Conservation (phyloP, 768 basidiomycete species). For the Mycena haematopus region DNA sequence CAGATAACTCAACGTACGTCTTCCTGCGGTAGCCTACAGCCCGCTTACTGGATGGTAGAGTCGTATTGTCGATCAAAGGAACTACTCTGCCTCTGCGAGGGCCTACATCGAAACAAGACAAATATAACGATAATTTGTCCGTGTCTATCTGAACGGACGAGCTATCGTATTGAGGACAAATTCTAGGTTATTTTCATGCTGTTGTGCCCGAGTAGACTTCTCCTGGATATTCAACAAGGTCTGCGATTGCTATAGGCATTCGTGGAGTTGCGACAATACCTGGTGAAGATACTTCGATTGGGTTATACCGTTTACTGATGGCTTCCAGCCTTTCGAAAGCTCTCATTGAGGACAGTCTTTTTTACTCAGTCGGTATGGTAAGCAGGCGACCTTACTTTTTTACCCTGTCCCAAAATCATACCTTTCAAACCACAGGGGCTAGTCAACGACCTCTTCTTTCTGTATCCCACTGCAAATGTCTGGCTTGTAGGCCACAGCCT, state of each 20-base stretch:
- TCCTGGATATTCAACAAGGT: constrained; percentile 87
- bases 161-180: neutral
- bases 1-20: constrained; percentile 1
- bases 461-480: constrained; percentile 85
- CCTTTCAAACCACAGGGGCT: constrained; percentile 60
- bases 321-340: constrained; percentile 66
- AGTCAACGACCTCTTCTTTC: constrained; percentile 81
- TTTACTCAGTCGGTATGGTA: constrained; percentile 88
- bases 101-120: constrained; percentile 89
- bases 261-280: constrained; percentile 76
- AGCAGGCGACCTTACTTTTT: constrained; percentile 37
- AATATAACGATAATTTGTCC: constrained; percentile 86
- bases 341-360: constrained; percentile 87
- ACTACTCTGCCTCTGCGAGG: constrained; percentile 77
- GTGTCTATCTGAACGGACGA: constrained; percentile 18
- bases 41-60: constrained; percentile 62
- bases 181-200: constrained; percentile 77
- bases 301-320: neutral
- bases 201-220: constrained; percentile 89
- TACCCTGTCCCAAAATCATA: constrained; percentile 8
- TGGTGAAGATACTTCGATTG: constrained; percentile 45
- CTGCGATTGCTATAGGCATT: constrained; percentile 82
- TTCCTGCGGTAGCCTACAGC: neutral
- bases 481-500: constrained; percentile 93
- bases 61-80: constrained; percentile 87